Conservation (phyloP, 345 rosid species). For the Dipteronia sinensis region DNA sequence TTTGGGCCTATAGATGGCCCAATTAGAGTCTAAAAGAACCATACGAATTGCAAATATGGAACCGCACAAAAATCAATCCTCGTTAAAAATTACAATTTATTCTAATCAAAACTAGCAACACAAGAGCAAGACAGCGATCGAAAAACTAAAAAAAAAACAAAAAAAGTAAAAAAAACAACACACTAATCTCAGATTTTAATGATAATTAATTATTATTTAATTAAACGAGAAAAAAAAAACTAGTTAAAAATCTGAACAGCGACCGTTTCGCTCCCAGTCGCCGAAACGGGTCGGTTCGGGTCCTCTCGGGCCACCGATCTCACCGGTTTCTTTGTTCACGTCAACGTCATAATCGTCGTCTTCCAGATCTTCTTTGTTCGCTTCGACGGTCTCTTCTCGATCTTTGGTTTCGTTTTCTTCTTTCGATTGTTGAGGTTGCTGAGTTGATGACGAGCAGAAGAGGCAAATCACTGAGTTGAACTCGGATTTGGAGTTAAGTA, state of each 20-base stretch:
- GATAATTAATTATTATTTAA: too few species aligned
- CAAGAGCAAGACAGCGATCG: too few species aligned
- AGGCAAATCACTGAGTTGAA: slow-evolving; percentile 16
- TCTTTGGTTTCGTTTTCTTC: slow-evolving; percentile 14
- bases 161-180: too few species aligned
- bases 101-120: neutral
- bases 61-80: neutral
- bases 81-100: too few species aligned
- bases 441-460: slow-evolving; percentile 17
- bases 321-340: slow-evolving; percentile 74
- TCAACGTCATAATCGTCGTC: slow-evolving; percentile 40
- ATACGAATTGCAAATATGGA: too few species aligned
- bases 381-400: slow-evolving; percentile 30
- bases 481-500: neutral
- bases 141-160: neutral
- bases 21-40: too few species aligned
- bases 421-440: neutral
- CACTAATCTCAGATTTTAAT: too few species aligned
- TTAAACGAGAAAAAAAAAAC: neutral
- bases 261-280: slow-evolving; percentile 92
- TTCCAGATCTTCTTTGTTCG: slow-evolving; percentile 29
- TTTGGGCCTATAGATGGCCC: too few species aligned
- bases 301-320: slow-evolving; percentile 82
- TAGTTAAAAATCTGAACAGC: slow-evolving; percentile 84
- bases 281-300: slow-evolving; percentile 97